Base-by-base conservation (phyloP, 805 yeast genomes). In the Kregervanrija fluxuum region DNA sequence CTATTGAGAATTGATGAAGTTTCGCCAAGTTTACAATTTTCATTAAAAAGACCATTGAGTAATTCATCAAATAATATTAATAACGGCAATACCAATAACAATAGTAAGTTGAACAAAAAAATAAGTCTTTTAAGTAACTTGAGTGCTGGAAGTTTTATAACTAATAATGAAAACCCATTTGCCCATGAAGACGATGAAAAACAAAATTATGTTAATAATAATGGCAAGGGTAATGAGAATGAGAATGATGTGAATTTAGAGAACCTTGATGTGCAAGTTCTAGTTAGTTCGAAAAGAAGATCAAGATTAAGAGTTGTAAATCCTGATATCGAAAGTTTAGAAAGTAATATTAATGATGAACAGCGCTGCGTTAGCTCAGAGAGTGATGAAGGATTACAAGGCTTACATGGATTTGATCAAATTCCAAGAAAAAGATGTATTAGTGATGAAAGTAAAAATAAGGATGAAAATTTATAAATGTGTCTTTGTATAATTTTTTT, bases 271-370 rank as follows among this genome's bases (percentile, higher is more conserved):
- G 90, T 81, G 2, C 90, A 83, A 59, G 83, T 83, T 8, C 61
- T 83, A 48, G 88, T 83, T 8, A 75, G 84, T 48, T 77, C 85
- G 12, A 77, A 75, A 55, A 66, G 88, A 51, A 65, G 85, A 46
- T 71, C 82, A 1, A 71, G 73, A 43, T 64, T 83, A 37, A 60
- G 83, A 33, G 77, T 83, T 33, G 70, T 77, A 39, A 83, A 83
- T 54, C 90, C 90, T 0, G 84, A 77, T 52, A 37, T 35, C 1
- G 39, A 37, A 10, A 42, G 22, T 14, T 22, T 22, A 22, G 28
- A 22, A 22, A 22, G 6, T 22, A 22, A 22, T 6, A 17, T 38
- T 6, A 31, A 12, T 17, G 40, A 17, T 28, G 37, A 37, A 14
- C 28, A 31, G 6, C 28, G 28, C 6, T 22, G 28, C 8, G 8